Percentiles rank a stretch among this genome's conserved stretches.
These are phyloP conservation scores for Tetrapisispora arboricola DNA, from an alignment of 805 yeast species.

Conservation along the genomic window DNA sequence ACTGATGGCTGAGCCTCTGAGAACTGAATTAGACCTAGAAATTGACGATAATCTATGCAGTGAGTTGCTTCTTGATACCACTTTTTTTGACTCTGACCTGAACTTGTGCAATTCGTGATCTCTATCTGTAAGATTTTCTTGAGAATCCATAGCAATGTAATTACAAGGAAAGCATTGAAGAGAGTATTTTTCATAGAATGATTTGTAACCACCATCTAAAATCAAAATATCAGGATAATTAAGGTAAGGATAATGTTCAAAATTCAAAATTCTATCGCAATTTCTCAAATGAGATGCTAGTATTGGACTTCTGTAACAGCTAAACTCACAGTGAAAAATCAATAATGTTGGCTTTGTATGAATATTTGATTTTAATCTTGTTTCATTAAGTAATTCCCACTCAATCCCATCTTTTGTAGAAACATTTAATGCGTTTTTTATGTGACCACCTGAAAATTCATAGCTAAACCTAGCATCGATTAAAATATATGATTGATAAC, in stretches of 20 bases:
- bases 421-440: constrained; percentile 69
- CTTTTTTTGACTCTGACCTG: constrained; percentile 34
- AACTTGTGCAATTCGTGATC: constrained; percentile 46
- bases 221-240: constrained; percentile 84
- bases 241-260: constrained; percentile 67
- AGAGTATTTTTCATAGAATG: constrained; percentile 52
- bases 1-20: constrained; percentile 3
- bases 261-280: constrained; percentile 67
- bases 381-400: constrained; percentile 33
- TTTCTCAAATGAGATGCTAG: constrained; percentile 81
- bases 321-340: constrained; percentile 90
- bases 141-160: constrained; percentile 71
- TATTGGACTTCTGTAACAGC: constrained; percentile 86
- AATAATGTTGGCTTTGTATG: constrained; percentile 35
- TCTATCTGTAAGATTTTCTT: constrained; percentile 30
- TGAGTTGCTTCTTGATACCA: constrained; percentile 29
- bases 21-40: constrained; percentile 10
- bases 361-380: neutral
- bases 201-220: constrained; percentile 84
- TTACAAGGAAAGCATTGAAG: constrained; percentile 61
- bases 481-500: constrained; percentile 48
- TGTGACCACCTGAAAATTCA: constrained; percentile 90
- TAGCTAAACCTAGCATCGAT: constrained; percentile 90
- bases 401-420: constrained; percentile 64
- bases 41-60: constrained; percentile 14